These are phyloP conservation scores for Rosa lucieae DNA, from an alignment of 306 rosid species.

Conservation along the genomic window DNA sequence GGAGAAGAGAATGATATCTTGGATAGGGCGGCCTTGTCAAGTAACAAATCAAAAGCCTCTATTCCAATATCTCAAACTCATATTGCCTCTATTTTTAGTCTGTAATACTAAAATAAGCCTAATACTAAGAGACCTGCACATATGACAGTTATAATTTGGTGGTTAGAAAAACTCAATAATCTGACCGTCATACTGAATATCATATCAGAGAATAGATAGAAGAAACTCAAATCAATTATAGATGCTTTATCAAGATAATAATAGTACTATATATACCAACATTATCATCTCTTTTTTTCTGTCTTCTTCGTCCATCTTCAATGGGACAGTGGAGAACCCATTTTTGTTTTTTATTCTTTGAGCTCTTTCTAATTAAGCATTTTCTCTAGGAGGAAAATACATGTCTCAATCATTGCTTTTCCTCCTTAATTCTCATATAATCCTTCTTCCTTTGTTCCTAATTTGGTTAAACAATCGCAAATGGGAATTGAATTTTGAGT, in stretches of 20 bases:
- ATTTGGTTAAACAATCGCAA: background rate
- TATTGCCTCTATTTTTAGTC: no score
- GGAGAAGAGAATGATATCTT: background rate
- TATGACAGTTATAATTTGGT: background rate
- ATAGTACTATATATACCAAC: background rate
- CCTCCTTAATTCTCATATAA: background rate
- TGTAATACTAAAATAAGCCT: no score
- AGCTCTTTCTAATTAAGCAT: slow-evolving; percentile 18
- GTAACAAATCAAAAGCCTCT: background rate
- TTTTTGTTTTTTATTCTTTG: slow-evolving; percentile 25
- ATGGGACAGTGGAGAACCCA: slow-evolving; percentile 37
- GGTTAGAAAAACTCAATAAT: background rate
- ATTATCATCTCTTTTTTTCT: background rate
- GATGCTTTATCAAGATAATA: background rate
- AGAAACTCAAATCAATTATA: background rate
- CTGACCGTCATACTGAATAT: no score
- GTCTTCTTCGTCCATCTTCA: slow-evolving; percentile 28
- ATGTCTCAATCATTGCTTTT: background rate
- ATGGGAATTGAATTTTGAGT: slow-evolving; percentile 13
- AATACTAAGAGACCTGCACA: background rate
- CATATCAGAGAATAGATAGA: background rate
- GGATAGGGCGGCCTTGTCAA: background rate
- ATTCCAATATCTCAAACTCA: background rate
- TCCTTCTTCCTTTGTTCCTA: no score
- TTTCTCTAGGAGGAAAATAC: background rate